These are phyloP conservation scores for Ochromonas danica DNA, from an alignment of 108 stramenopile genomes.

Conservation along the genomic window DNA sequence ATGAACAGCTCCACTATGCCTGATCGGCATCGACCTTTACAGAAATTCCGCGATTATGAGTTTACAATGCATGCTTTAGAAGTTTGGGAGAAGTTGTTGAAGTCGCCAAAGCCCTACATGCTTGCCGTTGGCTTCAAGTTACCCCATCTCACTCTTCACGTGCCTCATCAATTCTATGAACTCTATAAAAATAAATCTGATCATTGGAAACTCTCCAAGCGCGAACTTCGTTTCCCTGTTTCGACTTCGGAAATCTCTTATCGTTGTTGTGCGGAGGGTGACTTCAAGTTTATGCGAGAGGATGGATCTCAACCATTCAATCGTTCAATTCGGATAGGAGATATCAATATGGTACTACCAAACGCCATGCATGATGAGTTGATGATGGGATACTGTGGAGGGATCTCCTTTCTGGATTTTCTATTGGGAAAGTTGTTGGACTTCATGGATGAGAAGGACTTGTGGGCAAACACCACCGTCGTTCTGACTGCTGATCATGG, in stretches of 20 bases:
- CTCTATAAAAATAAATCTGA: background rate
- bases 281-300: conserved; percentile 19
- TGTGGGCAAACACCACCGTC: conserved; percentile 6
- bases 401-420: conserved; percentile 21
- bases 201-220: background rate
- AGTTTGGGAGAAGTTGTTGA: background rate
- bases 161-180: conserved; percentile 27
- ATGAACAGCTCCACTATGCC: conserved; percentile 30
- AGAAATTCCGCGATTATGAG: conserved; percentile 26
- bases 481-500: conserved; percentile 34
- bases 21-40: background rate
- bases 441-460: conserved; percentile 15
- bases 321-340: background rate
- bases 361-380: conserved; percentile 9
- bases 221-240: conserved; percentile 10
- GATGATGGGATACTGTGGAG: background rate
- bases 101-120: conserved; percentile 11
- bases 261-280: background rate
- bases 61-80: background rate
- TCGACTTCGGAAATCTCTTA: conserved; percentile 4
- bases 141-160: conserved; percentile 36
- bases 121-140: conserved; percentile 32
- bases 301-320: conserved; percentile 28
- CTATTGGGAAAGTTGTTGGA: conserved; percentile 4
- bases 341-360: background rate